Evolutionary conservation across 2,329 filamentous ascomycete genomes (phyloP), one percentile per base, ranked within the genome.

Genomic region (Pseudogymnoascus sp.): DNA sequence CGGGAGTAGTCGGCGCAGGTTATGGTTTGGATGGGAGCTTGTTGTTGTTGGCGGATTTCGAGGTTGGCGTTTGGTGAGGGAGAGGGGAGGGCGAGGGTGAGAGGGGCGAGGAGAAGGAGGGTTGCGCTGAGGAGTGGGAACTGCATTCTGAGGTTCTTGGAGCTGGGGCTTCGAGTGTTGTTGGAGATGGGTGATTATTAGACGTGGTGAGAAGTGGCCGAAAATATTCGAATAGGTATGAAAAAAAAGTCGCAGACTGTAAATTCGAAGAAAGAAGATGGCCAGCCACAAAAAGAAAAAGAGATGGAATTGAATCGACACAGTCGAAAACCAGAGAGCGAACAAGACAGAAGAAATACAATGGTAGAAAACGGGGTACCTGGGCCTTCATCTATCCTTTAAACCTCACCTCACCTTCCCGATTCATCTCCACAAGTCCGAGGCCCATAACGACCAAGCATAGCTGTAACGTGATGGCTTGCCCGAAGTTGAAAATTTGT

Each of bases 1-100:
- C 69, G 71, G 64, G 75, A 71, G 69, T 81, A 81, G 69, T 79
- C 75, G 61, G 72, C 65, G 71, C 79, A 81, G 3, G 47, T 54
- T 54, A 51, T 29, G 23, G 45, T 51, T 51, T 51, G 45, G 23
- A 31, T 11, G n/a, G 47, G n/a, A 8, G 23, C 8, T 54, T 54
- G 59, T 31, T 65, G 16, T 16, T 45, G 34, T 14, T 45, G 59
- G 45, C 45, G 31, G 26, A 11, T 14, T 26, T 47, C 36, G 12
- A 40, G 31, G 39, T 45, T 61, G 26, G 29, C 51, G 16, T 23
- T 45, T 23, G 62, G 21, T 12, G 45, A 31, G 14, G 29, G 57
- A 2, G 26, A 31, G 16, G 54, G 45, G 42, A 57, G 34, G 42
- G 42, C 31, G 18, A 45, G 6, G 39, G 51, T 39, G 23, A 62